Percentiles rank a stretch among this genome's conserved stretches.
These are phyloP conservation scores for Claviceps africana DNA, from an alignment of 2,329 filamentous ascomycete genomes.

Conservation along the genomic window DNA sequence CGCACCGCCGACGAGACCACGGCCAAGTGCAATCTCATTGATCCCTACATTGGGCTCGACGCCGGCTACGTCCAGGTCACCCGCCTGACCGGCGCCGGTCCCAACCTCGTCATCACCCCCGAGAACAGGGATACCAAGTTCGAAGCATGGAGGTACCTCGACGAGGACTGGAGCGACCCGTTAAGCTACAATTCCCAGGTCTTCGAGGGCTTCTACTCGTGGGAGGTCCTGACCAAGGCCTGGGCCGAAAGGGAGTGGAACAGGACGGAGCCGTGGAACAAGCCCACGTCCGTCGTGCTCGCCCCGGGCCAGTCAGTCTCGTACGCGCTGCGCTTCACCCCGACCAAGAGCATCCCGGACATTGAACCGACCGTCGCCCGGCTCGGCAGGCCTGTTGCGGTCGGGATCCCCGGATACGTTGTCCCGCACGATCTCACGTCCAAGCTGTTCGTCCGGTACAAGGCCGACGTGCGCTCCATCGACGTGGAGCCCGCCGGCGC, in stretches of 20 bases:
- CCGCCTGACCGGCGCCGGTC: slow-evolving; percentile 36
- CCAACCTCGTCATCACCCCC: slow-evolving; percentile 40
- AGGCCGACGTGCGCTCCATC: slow-evolving; percentile 26
- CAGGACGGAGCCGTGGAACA: slow-evolving; percentile 37
- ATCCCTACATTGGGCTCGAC: slow-evolving; percentile 46
- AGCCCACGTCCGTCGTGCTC: slow-evolving; percentile 31
- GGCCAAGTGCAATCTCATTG: slow-evolving; percentile 37
- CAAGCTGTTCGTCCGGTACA: slow-evolving; percentile 29
- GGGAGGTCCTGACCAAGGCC: slow-evolving; percentile 39
- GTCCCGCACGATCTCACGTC: slow-evolving; percentile 32
- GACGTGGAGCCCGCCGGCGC: slow-evolving; percentile 23
- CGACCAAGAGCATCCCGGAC: slow-evolving; percentile 29
- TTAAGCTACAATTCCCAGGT: slow-evolving; percentile 37
- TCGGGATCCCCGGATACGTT: slow-evolving; percentile 41
- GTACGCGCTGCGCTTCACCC: slow-evolving; percentile 37
- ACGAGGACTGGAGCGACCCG: slow-evolving; percentile 26
- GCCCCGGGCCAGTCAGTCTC: slow-evolving; percentile 29
- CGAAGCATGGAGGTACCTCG: slow-evolving; percentile 41
- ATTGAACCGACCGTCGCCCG: slow-evolving; percentile 32
- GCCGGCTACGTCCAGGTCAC: slow-evolving; percentile 42
- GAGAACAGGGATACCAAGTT: slow-evolving; percentile 26
- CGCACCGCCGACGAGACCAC: slow-evolving; percentile 34
- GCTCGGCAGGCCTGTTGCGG: slow-evolving; percentile 31
- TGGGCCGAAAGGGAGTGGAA: slow-evolving; percentile 45
- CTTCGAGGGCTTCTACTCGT: slow-evolving; percentile 48